These are phyloP conservation scores for Neofusicoccum kwambonambiense DNA, from an alignment of 2,329 filamentous ascomycete genomes.

Conservation along the genomic window DNA sequence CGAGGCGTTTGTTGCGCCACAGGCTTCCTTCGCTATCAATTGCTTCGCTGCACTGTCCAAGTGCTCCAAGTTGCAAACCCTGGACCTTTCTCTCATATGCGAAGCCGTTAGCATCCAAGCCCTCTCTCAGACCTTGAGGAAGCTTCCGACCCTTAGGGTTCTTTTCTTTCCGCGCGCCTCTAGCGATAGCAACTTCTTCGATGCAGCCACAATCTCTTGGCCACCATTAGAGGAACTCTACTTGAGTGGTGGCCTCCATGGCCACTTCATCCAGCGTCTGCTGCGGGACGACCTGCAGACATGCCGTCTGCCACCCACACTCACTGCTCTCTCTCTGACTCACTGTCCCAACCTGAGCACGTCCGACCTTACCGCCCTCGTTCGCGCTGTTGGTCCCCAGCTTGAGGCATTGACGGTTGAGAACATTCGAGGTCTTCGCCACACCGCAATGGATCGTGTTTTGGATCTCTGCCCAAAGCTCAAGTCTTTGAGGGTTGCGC, in stretches of 20 bases:
- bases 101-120: slow-evolving; percentile 50
- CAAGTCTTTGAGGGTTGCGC: slow-evolving; percentile 40
- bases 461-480: slow-evolving; percentile 42
- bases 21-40: slow-evolving; percentile 57
- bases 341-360: slow-evolving; percentile 44
- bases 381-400: slow-evolving; percentile 31
- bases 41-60: slow-evolving; percentile 58
- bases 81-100: slow-evolving; percentile 55
- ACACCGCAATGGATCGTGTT: slow-evolving; percentile 41
- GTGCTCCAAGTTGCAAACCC: slow-evolving; percentile 48
- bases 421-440: slow-evolving; percentile 40
- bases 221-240: slow-evolving; percentile 44
- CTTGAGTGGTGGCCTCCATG: slow-evolving; percentile 46
- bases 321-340: slow-evolving; percentile 36
- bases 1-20: slow-evolving; percentile 57
- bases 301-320: slow-evolving; percentile 29
- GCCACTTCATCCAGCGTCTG: slow-evolving; percentile 43
- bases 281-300: slow-evolving; percentile 25
- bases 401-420: slow-evolving; percentile 41
- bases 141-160: slow-evolving; percentile 44
- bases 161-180: slow-evolving; percentile 47
- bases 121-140: slow-evolving; percentile 52
- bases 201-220: slow-evolving; percentile 37
- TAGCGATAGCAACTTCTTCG: slow-evolving; percentile 31
- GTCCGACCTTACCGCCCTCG: slow-evolving; percentile 33